These are phyloP conservation scores for Fomes fomentarius DNA, from an alignment of 1,284 basidiomycete species.

Conservation along the genomic window DNA sequence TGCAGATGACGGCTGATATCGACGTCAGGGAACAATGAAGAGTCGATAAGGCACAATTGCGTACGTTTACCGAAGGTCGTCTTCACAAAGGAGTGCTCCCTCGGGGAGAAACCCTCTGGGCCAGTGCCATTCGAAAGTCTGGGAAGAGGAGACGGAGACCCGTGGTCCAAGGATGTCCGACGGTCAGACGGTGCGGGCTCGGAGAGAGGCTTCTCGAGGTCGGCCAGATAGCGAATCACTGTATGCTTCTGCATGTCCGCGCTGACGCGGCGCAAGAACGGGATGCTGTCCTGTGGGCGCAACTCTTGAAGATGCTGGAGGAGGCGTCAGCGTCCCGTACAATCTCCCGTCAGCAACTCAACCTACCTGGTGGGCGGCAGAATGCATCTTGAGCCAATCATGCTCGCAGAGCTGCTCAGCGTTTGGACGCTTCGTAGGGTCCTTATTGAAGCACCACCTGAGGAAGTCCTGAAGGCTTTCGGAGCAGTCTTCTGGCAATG, in stretches of 20 bases:
- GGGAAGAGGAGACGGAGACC: slow-evolving; percentile 29
- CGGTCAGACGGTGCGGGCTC: slow-evolving; percentile 43
- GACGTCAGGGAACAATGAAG: slow-evolving; percentile 21
- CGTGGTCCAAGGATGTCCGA: slow-evolving; percentile 23
- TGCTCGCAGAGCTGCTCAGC: slow-evolving; percentile 88
- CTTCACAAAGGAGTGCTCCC: slow-evolving; percentile 86
- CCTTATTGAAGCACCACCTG: slow-evolving; percentile 85
- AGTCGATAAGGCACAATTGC: slow-evolving; percentile 32
- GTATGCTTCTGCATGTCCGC: slow-evolving; percentile 79
- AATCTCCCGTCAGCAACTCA: slow-evolving; percentile 3
- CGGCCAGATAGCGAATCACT: slow-evolving; percentile 53
- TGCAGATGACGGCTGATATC: slow-evolving; percentile 78
- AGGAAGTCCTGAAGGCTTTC: slow-evolving; percentile 79
- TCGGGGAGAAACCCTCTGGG: slow-evolving; percentile 52
- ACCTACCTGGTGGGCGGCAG: slow-evolving; percentile 72
- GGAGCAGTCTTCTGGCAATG: slow-evolving; percentile 81
- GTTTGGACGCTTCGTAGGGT: slow-evolving; percentile 78
- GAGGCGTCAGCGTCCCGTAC: slow-evolving; percentile 6
- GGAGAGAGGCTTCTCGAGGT: slow-evolving; percentile 53
- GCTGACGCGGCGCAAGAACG: slow-evolving; percentile 90
- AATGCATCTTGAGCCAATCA: slow-evolving; percentile 84
- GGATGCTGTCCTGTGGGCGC: slow-evolving; percentile 91
- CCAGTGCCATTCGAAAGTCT: slow-evolving; percentile 41
- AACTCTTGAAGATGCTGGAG: slow-evolving; percentile 56
- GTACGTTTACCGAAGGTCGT: slow-evolving; percentile 91